A percentile compares a stretch with the other conserved stretches of the same genome.
These are phyloP conservation scores for Termitomyces sp. DNA, from an alignment of 768 basidiomycete species.

Conservation along the genomic window DNA sequence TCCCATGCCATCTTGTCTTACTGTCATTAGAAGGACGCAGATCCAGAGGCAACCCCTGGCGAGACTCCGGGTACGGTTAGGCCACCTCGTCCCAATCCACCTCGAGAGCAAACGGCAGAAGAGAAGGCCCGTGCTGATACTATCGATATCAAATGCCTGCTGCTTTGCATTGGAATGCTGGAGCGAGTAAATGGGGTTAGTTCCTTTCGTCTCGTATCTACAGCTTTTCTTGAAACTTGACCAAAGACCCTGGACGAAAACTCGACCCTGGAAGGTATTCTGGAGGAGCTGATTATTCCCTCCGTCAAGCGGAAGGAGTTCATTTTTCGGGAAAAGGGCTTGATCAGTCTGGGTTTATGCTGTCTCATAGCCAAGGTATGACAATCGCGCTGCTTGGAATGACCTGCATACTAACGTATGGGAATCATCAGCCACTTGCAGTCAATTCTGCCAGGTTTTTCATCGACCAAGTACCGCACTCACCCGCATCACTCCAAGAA, in stretches of 20 bases:
- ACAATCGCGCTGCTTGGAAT: background rate
- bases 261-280: conserved; percentile 67
- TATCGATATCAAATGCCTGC: conserved; percentile 72
- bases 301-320: conserved; percentile 77
- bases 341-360: conserved; percentile 69
- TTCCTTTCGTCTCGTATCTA: conserved; percentile 4
- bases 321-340: conserved; percentile 55
- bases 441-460: conserved; percentile 55
- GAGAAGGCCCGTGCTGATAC: conserved; percentile 55
- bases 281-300: conserved; percentile 82
- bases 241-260: conserved; percentile 64
- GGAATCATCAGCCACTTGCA: conserved; percentile 26
- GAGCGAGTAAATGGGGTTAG: conserved; percentile 83
- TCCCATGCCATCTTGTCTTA: background rate
- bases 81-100: conserved; percentile 18
- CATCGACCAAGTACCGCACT: conserved; percentile 52
- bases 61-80: conserved; percentile 23
- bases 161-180: conserved; percentile 77
- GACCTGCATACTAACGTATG: background rate
- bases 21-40: conserved; percentile 13
- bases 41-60: conserved; percentile 24
- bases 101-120: conserved; percentile 50
- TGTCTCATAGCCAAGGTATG: conserved; percentile 71
- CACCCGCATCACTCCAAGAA: conserved; percentile 62
- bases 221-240: background rate